Conservation (phyloP, 352 stramenopile species). For the Phytophthora idaei region DNA sequence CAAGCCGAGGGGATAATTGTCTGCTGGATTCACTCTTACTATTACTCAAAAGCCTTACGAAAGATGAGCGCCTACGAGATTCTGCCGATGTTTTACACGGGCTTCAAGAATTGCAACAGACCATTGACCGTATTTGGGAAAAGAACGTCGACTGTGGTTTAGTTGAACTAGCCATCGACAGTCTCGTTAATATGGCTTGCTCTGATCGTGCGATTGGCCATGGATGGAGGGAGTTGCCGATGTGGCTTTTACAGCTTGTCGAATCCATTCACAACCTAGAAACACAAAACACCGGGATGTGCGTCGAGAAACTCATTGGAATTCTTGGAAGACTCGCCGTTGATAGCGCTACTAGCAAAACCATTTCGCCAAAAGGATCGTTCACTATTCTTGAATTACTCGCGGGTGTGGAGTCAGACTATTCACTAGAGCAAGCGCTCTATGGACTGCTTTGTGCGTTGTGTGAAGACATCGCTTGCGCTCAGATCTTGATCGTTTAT, state of each 20-base stretch:
- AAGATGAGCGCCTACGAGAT: conserved; percentile 33
- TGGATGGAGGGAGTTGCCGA: conserved; percentile 36
- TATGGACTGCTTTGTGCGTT: conserved; percentile 42
- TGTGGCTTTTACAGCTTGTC: conserved; percentile 42
- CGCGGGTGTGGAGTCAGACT: conserved; percentile 15
- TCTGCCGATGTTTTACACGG: conserved; percentile 34
- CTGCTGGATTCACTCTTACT: conserved; percentile 35
- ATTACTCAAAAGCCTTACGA: conserved; percentile 45
- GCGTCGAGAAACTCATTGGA: conserved; percentile 54
- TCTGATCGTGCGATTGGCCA: conserved; percentile 31
- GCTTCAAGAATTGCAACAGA: conserved; percentile 39
- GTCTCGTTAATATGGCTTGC: conserved; percentile 53
- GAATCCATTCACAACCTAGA: conserved; percentile 29
- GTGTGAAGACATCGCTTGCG: conserved; percentile 34
- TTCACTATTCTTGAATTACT: conserved; percentile 42
- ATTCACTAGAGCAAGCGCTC: conserved; percentile 35
- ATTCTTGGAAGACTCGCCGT: conserved; percentile 43
- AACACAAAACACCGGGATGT: conserved; percentile 18
- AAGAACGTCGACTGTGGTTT: conserved; percentile 24
- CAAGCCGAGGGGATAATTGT: conserved; percentile 6
- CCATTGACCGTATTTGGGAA: conserved; percentile 32
- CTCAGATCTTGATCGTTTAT: conserved; percentile 44
- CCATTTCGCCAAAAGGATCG: conserved; percentile 31
- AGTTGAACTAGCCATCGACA: conserved; percentile 50
- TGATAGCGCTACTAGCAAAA: conserved; percentile 24